Conservation (phyloP, 2,329 filamentous ascomycete species). For the Aspergillus eucalypticola region DNA sequence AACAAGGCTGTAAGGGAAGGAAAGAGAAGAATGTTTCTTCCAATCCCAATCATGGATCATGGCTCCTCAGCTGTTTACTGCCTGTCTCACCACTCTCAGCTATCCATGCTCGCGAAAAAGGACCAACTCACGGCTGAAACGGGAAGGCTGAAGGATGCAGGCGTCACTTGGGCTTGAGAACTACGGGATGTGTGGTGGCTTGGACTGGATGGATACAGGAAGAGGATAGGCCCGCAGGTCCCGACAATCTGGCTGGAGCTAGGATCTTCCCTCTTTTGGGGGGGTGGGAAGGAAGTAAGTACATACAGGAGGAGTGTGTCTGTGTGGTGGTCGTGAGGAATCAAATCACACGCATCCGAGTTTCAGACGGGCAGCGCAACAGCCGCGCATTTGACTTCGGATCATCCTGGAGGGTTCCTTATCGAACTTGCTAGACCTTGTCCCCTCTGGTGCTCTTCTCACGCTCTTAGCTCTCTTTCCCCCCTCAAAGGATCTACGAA, state of each 20-base stretch:
- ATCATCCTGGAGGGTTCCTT: background rate
- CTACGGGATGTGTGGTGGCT: background rate
- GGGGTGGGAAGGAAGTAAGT: background rate
- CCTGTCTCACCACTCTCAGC: slow-evolving; percentile 7
- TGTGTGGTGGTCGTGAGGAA: background rate
- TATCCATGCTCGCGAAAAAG: slow-evolving; percentile 9
- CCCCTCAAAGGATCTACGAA: slow-evolving; percentile 21
- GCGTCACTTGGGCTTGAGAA: background rate
- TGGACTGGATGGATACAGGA: background rate
- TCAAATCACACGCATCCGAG: slow-evolving; percentile 14
- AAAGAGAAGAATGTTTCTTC: background rate
- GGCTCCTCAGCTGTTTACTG: slow-evolving; percentile 1
- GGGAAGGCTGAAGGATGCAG: slow-evolving; percentile 1
- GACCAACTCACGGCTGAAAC: background rate
- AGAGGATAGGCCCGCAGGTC: slow-evolving; percentile 11
- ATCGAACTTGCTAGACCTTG: background rate
- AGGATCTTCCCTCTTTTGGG: slow-evolving; percentile 21
- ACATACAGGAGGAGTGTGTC: background rate
- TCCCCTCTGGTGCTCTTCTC: slow-evolving; percentile 6
- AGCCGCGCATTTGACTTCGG: slow-evolving; percentile 1
- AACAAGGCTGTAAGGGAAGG: slow-evolving; percentile 18
- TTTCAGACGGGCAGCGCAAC: slow-evolving; percentile 10
- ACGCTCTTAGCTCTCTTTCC: slow-evolving; percentile 1
- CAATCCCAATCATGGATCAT: background rate
- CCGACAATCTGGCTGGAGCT: slow-evolving; percentile 25